Conservation (phyloP, 179 eudicot genomes). For the Beta corolliflora region DNA sequence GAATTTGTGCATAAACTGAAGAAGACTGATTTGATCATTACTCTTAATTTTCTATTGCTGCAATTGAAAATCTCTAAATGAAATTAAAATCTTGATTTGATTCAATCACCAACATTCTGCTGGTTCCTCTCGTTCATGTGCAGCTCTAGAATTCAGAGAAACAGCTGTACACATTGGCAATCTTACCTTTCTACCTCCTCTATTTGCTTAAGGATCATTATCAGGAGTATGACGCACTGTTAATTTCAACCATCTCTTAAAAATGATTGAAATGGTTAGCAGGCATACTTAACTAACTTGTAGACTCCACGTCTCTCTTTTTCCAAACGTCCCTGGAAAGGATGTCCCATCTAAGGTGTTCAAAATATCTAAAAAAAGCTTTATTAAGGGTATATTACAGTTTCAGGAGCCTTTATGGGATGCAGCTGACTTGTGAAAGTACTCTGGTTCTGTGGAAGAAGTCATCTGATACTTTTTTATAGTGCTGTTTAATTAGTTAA, state of each 20-base stretch:
- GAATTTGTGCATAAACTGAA: not conserved
- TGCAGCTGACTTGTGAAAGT: not conserved
- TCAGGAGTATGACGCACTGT: not conserved
- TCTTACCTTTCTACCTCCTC: not conserved
- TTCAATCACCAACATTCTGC: not conserved
- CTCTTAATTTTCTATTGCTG: not conserved
- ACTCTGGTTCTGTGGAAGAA: not conserved
- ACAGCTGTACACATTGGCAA: slow-evolving; percentile 1
- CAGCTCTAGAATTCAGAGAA: not conserved
- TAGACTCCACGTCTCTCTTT: not conserved
- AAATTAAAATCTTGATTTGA: not conserved
- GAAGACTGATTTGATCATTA: not conserved
- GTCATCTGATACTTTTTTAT: not conserved
- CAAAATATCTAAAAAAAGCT: not conserved
- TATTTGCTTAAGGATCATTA: not conserved
- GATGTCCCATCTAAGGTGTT: not conserved
- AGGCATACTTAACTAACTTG: slow-evolving; percentile 6
- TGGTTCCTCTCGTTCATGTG: not conserved
- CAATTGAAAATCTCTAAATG: not conserved
- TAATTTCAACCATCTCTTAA: not conserved
- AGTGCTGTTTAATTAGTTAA: not conserved
- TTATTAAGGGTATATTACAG: not conserved
- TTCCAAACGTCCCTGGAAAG: not conserved
- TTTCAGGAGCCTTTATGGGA: slow-evolving; percentile 4
- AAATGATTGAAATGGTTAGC: not conserved